Base-by-base conservation (phyloP, 768 basidiomycete genomes). In the Lentinula lateritia region DNA sequence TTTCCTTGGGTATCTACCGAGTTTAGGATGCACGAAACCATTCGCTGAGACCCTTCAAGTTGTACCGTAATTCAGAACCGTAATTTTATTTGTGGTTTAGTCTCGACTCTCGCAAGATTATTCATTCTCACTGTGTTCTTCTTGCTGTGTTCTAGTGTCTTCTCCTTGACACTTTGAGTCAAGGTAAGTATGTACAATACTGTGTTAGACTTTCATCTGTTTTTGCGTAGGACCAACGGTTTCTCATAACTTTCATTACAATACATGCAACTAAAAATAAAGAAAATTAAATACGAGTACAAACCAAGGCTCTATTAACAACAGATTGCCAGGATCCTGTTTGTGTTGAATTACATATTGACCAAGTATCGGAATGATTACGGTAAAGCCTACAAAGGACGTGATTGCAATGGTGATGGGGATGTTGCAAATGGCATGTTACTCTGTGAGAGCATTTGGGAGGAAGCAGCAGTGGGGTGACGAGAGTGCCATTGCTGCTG, bases 11-110 rank as follows among this genome's bases (percentile, higher is more conserved):
- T 76, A 32, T 80, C 83, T 7, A 75, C 80, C 9, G 72, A 74
- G 15, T 94, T 88, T 78, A 90, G 80, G 67, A 86, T 90, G 84
- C 91, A 89, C 67, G 89, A 91, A 72, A 83, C 81, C 18, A 83
- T 96, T 64, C 85, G 93, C 61, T 95, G 38, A 60, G 28, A 28
- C 3, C 34, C 8, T 23, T n/a, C 18, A 63, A 8, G n/a, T 23
- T 60, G 28, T 58, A 20, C 18, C 28, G 28, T 28, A 28, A 28
- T 3, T 28, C 28, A 2, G 28, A 28, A 28, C 3, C 43, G 55
- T 57, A 57, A 38, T 7, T 20, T 9, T 28, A 28, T 3, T 28
- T 28, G 28, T 28, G 28, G 28, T 23, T 23, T 23, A 23, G 23
- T 23, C 23, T 23, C 23, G 23, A 23, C 23, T 23, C 23, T 23